Percentiles rank a stretch among this genome's conserved stretches.
These are phyloP conservation scores for Asterophora parasitica DNA, from an alignment of 768 basidiomycete genomes.

Conservation along the genomic window DNA sequence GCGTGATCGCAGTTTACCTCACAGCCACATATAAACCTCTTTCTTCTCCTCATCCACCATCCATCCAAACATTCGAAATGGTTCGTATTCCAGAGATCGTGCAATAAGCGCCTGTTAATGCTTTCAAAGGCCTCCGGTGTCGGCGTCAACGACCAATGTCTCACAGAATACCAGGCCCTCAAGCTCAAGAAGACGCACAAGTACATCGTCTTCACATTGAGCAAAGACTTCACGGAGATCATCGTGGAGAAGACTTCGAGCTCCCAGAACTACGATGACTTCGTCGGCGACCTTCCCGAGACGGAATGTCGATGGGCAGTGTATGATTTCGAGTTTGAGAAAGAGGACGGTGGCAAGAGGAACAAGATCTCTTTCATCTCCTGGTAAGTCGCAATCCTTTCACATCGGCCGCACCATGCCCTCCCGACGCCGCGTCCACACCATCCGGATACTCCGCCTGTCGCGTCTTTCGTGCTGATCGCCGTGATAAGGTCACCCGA, in stretches of 20 bases:
- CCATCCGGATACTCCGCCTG: neutral
- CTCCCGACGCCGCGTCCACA: neutral
- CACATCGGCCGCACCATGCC: neutral
- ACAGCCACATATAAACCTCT: constrained; percentile 25
- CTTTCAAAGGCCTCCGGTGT: constrained; percentile 60
- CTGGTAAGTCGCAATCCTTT: constrained; percentile 58
- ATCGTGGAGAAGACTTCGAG: constrained; percentile 64
- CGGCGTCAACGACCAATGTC: constrained; percentile 51
- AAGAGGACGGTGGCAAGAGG: constrained; percentile 67
- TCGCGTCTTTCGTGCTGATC: constrained; percentile 20
- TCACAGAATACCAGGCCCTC: constrained; percentile 57
- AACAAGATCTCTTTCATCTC: constrained; percentile 82
- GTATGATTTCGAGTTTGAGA: constrained; percentile 85
- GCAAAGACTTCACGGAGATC: constrained; percentile 60
- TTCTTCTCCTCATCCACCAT: constrained; percentile 22
- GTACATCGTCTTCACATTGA: constrained; percentile 81
- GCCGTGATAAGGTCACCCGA: constrained; percentile 73
- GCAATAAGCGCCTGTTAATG: neutral
- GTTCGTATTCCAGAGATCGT: constrained; percentile 12
- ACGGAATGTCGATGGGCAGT: constrained; percentile 82
- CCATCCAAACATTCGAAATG: constrained; percentile 24
- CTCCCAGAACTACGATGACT: constrained; percentile 58
- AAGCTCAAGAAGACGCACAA: constrained; percentile 75
- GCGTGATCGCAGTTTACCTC: constrained; percentile 17
- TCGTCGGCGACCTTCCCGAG: constrained; percentile 70